phyloP scores from a whole-genome alignment of 768 basidiomycete genomes.

The Russula olivacea region DNA sequence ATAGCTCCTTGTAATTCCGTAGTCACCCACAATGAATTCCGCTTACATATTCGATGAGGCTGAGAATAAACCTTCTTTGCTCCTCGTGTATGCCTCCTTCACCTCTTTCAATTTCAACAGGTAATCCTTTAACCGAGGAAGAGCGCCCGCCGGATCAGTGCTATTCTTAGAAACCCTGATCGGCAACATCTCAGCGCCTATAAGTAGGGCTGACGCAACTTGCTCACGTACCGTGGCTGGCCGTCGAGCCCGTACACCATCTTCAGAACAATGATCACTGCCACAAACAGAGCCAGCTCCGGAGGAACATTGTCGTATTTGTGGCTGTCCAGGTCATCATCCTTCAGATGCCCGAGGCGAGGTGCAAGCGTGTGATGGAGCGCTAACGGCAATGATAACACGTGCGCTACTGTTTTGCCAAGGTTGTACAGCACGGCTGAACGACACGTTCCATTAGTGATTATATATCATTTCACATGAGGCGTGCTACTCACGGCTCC shows the following conservation, averaged over 20 bases:
- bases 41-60: constrained; percentile 21
- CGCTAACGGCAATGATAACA: constrained; percentile 53
- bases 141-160: constrained; percentile 22
- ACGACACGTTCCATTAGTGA: constrained; percentile 10
- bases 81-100: constrained; percentile 7
- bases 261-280: constrained; percentile 67
- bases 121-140: constrained; percentile 22
- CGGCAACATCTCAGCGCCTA: constrained; percentile 34
- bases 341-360: constrained; percentile 33
- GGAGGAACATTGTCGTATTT: constrained; percentile 60
- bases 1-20: not conserved
- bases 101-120: constrained; percentile 12
- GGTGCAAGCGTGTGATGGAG: constrained; percentile 52
- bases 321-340: constrained; percentile 41
- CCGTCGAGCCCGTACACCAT: constrained; percentile 84
- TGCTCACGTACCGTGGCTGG: constrained; percentile 41
- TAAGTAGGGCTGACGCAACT: not conserved
- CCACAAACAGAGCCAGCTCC: constrained; percentile 57
- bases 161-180: constrained; percentile 28
- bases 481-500: constrained; percentile 55
- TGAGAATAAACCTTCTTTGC: constrained; percentile 18
- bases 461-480: constrained; percentile 18
- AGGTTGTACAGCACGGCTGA: constrained; percentile 61
- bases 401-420: constrained; percentile 51
- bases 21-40: not conserved